These are phyloP conservation scores for Astrephomene gubernaculifera DNA, from an alignment of 139 green algal genomes.

Conservation along the genomic window DNA sequence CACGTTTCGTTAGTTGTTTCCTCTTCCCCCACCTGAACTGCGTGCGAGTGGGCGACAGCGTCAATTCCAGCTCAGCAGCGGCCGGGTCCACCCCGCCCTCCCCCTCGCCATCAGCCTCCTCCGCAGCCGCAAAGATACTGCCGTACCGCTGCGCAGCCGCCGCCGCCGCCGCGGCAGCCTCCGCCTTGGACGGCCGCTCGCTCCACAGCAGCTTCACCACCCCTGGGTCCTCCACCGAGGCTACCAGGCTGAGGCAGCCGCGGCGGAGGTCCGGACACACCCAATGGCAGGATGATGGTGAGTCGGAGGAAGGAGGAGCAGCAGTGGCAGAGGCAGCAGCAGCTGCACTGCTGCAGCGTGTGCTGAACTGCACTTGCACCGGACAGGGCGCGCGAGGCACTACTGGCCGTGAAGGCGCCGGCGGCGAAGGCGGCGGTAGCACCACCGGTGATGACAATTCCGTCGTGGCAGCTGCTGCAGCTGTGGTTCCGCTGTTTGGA, in stretches of 20 bases:
- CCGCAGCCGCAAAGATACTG: conserved; percentile 28
- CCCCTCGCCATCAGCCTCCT: conserved; percentile 7
- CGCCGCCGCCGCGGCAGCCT: background rate
- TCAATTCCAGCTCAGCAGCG: conserved; percentile 28
- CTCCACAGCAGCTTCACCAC: conserved; percentile 39
- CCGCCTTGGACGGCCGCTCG: background rate
- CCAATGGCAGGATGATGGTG: background rate
- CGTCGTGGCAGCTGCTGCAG: background rate
- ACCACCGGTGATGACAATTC: no score
- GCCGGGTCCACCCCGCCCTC: conserved; percentile 14
- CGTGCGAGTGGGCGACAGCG: conserved; percentile 27
- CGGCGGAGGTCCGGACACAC: conserved; percentile 3
- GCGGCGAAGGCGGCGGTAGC: background rate
- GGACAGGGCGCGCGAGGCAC: conserved; percentile 15
- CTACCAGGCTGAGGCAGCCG: conserved; percentile 20
- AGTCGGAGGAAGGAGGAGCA: background rate
- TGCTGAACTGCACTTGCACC: conserved; percentile 25
- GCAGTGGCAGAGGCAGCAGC: background rate
- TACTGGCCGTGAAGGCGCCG: background rate
- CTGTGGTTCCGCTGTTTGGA: no score
- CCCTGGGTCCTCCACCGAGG: conserved; percentile 19
- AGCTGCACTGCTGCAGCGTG: conserved; percentile 18
- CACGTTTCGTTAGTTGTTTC: no score
- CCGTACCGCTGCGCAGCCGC: conserved; percentile 19
- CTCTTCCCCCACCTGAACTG: conserved; percentile 29